A percentile compares a stretch with the other conserved stretches of the same genome.
Conservation (phyloP, 2,329 filamentous ascomycete genomes). For the Trichothecium sympodiale region DNA sequence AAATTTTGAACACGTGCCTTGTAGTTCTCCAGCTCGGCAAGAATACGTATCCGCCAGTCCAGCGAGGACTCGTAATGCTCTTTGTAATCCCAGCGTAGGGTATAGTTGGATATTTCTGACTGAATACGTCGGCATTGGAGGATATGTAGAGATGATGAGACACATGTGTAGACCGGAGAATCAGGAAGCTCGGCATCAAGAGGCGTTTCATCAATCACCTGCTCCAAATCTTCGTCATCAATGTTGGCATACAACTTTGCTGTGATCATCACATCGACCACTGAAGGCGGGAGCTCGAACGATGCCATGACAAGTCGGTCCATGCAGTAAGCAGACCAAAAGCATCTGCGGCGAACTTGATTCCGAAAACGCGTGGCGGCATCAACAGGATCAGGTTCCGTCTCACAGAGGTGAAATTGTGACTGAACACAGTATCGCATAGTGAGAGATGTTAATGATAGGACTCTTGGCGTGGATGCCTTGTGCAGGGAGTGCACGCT, state of each 20-base stretch:
- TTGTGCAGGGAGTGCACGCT: constrained; percentile 15
- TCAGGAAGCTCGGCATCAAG: constrained; percentile 6
- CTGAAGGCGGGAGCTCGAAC: constrained; percentile 14
- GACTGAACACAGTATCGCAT: constrained; percentile 16
- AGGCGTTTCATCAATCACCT: constrained; percentile 4
- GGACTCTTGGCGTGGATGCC: constrained; percentile 15
- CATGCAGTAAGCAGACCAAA: constrained; percentile 18
- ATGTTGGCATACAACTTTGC: constrained; percentile 14
- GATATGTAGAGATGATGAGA: constrained; percentile 16
- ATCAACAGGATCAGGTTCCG: constrained; percentile 7
- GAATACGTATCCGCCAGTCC: constrained; percentile 13
- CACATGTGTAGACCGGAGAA: constrained; percentile 8
- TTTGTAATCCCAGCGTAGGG: constrained; percentile 12
- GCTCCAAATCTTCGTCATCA: constrained; percentile 13
- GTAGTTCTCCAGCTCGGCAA: constrained; percentile 14
- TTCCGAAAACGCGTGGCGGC: constrained; percentile 5
- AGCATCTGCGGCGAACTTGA: constrained; percentile 16
- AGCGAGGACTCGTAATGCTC: constrained; percentile 9
- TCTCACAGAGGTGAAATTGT: constrained; percentile 14
- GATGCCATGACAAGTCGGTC: constrained; percentile 15
- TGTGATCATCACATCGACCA: constrained; percentile 16
- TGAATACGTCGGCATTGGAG: constrained; percentile 15
- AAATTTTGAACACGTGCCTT: constrained; percentile 11
- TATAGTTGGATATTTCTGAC: constrained; percentile 14
- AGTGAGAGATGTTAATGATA: constrained; percentile 13